phyloP scores from a whole-genome alignment of 129 eudicot species.

The Lactuca sativa region DNA sequence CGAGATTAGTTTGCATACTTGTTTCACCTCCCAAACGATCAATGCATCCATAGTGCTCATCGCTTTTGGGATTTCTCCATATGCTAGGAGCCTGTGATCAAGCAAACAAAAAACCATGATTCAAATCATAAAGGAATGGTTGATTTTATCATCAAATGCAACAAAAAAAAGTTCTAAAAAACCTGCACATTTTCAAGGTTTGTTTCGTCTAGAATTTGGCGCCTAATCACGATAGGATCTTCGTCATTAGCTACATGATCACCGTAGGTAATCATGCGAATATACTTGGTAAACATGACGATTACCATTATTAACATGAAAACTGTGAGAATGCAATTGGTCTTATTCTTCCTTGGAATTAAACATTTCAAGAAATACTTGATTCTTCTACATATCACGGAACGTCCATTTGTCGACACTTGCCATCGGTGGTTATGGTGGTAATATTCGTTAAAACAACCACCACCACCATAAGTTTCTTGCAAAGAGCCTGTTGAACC shows the following conservation, averaged over 20 bases:
- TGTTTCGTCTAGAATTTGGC: slow-evolving; percentile 15
- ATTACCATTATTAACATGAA: slow-evolving; percentile 33
- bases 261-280: slow-evolving; percentile 16
- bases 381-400: neutral
- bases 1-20: slow-evolving; percentile 32
- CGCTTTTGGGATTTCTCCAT: slow-evolving; percentile 44
- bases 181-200: slow-evolving; percentile 17
- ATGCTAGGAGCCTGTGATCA: slow-evolving; percentile 34
- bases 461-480: slow-evolving; percentile 15
- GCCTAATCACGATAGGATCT: slow-evolving; percentile 15
- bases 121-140: neutral
- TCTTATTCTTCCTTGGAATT: slow-evolving; percentile 32
- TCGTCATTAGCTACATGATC: neutral
- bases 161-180: neutral
- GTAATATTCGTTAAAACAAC: neutral
- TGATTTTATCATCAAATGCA: neutral
- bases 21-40: slow-evolving; percentile 21
- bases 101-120: slow-evolving; percentile 2
- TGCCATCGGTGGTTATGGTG: slow-evolving; percentile 18
- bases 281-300: slow-evolving; percentile 30
- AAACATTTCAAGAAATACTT: slow-evolving; percentile 25
- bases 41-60: slow-evolving; percentile 42
- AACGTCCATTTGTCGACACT: slow-evolving; percentile 1
- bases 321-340: slow-evolving; percentile 26
- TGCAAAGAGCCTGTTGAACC: slow-evolving; percentile 18